phyloP scores from a whole-genome alignment of 2,329 filamentous ascomycete species.

The Fusarium agapanthi region DNA sequence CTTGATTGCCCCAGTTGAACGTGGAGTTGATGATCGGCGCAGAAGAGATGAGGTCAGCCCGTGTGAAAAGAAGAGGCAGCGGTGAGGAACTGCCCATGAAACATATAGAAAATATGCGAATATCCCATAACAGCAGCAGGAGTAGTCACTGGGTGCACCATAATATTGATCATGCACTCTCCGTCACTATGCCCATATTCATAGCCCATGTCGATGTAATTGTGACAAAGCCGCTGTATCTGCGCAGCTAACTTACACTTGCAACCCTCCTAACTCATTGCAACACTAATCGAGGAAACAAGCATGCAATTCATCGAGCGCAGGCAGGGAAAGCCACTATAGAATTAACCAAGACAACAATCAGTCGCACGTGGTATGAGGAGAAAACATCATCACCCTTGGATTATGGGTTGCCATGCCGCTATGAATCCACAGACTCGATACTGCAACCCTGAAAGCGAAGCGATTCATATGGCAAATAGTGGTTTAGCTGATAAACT shows the following conservation, averaged over 20 bases:
- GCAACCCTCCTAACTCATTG: conserved; percentile 12
- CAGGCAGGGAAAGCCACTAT: neutral
- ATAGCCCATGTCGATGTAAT: neutral
- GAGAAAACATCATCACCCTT: neutral
- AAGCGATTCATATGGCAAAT: neutral
- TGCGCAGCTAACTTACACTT: conserved; percentile 9
- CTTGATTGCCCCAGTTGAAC: neutral
- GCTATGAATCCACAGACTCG: neutral
- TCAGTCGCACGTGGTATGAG: neutral
- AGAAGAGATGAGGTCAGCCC: neutral
- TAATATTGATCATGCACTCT: conserved; percentile 6
- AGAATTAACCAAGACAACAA: neutral
- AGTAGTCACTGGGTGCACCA: conserved; percentile 6
- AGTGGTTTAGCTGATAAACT: neutral
- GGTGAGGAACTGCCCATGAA: conserved; percentile 30
- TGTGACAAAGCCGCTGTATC: conserved; percentile 8
- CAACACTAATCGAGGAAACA: conserved; percentile 7
- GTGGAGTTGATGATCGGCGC: neutral
- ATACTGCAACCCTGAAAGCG: neutral
- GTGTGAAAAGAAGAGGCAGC: conserved; percentile 9
- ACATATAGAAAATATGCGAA: conserved; percentile 1
- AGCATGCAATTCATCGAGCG: neutral
- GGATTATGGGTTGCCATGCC: neutral
- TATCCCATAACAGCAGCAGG: neutral
- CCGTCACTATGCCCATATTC: neutral